Percentiles rank a stretch among this genome's conserved stretches.
phyloP scores from a whole-genome alignment of 306 rosid species.

The Cyclanthera cordifolia region DNA sequence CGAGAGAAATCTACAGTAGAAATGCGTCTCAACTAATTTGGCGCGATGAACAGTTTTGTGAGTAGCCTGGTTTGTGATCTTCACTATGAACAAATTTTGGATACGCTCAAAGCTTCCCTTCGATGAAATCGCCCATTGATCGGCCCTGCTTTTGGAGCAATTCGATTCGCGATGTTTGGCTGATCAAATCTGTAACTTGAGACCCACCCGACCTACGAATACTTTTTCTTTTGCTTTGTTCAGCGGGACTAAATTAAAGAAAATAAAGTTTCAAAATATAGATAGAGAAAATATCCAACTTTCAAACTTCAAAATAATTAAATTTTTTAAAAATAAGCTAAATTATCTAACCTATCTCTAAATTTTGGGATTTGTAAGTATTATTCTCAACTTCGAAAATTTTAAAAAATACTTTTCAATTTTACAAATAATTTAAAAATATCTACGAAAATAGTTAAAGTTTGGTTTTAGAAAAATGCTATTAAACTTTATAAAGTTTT shows the following conservation, averaged over 20 bases:
- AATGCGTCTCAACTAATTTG: not conserved
- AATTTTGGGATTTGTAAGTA: too few species aligned
- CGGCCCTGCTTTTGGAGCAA: constrained; percentile 4
- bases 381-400: too few species aligned
- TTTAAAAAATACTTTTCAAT: too few species aligned
- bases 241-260: not conserved
- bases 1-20: not conserved
- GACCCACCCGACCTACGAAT: not conserved
- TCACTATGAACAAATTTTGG: not conserved
- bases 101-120: not conserved
- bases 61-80: not conserved
- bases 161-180: not conserved
- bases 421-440: too few species aligned
- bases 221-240: not conserved
- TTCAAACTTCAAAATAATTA: too few species aligned
- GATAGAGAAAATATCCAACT: too few species aligned
- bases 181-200: not conserved
- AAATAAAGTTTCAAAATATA: too few species aligned
- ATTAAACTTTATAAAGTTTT: too few species aligned
- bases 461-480: too few species aligned
- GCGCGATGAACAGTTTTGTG: not conserved
- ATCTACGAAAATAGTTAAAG: too few species aligned
- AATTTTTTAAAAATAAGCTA: too few species aligned
- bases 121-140: not conserved
- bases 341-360: too few species aligned